A percentile compares a stretch with the other conserved stretches of the same genome.
phyloP scores from a whole-genome alignment of 352 stramenopile species.

The Thraustochytrium sp. region DNA sequence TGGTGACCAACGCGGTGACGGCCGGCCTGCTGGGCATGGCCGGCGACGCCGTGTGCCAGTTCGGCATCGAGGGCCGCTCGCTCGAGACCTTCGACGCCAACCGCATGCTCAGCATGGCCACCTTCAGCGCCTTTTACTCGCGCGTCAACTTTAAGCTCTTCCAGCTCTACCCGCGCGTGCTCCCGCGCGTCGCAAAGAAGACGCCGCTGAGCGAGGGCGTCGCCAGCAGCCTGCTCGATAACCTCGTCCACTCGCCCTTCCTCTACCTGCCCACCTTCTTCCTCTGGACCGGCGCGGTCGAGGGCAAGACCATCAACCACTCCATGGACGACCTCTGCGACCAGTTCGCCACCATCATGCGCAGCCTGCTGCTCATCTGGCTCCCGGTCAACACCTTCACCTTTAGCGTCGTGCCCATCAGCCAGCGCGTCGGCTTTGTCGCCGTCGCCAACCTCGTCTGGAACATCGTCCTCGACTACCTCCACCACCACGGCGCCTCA shows the following conservation, averaged over 20 bases:
- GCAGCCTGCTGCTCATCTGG: conserved; percentile 7
- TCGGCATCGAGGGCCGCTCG: neutral
- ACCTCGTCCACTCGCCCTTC: neutral
- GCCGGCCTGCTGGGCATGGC: neutral
- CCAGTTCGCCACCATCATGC: conserved; percentile 20
- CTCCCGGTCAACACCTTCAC: conserved; percentile 13
- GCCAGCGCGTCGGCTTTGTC: neutral
- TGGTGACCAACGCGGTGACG: conserved; percentile 6
- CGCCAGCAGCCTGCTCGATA: conserved; percentile 7
- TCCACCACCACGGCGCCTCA: neutral
- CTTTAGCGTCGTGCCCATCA: conserved; percentile 4
- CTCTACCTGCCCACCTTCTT: conserved; percentile 37
- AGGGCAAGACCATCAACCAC: conserved; percentile 1
- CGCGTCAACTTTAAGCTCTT: conserved; percentile 2
- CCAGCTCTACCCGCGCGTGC: conserved; percentile 7
- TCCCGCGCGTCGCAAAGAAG: neutral
- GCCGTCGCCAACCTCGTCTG: conserved; percentile 18
- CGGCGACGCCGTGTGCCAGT: conserved; percentile 26
- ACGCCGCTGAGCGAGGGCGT: neutral
- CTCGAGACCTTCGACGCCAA: conserved; percentile 21
- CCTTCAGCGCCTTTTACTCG: conserved; percentile 36
- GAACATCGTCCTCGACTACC: conserved; percentile 19
- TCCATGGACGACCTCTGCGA: neutral
- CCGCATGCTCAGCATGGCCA: conserved; percentile 9
- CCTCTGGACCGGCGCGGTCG: conserved; percentile 13